Evolutionary conservation across 345 rosid species (phyloP).

Genomic region (Moricandia arvensis): DNA sequence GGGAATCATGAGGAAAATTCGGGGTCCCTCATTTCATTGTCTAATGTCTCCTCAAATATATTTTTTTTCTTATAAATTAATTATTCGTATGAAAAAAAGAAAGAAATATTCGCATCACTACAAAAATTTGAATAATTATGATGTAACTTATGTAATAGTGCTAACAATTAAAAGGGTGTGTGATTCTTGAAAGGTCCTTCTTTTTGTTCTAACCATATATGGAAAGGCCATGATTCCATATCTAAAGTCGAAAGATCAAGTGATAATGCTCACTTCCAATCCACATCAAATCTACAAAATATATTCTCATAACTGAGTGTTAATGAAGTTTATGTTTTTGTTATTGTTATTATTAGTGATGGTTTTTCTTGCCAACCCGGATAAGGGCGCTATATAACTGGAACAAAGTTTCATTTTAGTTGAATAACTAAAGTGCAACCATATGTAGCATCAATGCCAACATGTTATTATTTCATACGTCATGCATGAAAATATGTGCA

Average conservation of each 20-base stretch:
- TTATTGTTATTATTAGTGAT: not conserved
- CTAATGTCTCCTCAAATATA: constrained; percentile 25
- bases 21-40: constrained; percentile 38
- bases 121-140: constrained; percentile 23
- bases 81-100: constrained; percentile 18
- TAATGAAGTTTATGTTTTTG: constrained; percentile 1
- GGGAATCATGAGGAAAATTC: constrained; percentile 29
- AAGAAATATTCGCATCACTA: no score
- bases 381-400: not conserved
- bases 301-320: constrained; percentile 10
- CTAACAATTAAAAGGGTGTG: constrained; percentile 7
- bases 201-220: constrained; percentile 24
- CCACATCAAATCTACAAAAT: not conserved
- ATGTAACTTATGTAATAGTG: constrained; percentile 24
- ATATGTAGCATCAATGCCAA: not conserved
- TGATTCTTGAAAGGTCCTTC: constrained; percentile 26
- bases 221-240: constrained; percentile 33
- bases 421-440: not conserved
- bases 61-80: not conserved
- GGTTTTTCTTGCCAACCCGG: constrained; percentile 1
- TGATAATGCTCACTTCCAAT: constrained; percentile 17
- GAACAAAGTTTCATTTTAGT: not conserved
- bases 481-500: constrained; percentile 22
- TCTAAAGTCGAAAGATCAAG: constrained; percentile 32
- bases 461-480: not conserved